Evolutionary conservation across 2,329 filamentous ascomycete species (phyloP), one percentile per base, ranked within the genome.

Genomic region (Colletotrichum somersetense): DNA sequence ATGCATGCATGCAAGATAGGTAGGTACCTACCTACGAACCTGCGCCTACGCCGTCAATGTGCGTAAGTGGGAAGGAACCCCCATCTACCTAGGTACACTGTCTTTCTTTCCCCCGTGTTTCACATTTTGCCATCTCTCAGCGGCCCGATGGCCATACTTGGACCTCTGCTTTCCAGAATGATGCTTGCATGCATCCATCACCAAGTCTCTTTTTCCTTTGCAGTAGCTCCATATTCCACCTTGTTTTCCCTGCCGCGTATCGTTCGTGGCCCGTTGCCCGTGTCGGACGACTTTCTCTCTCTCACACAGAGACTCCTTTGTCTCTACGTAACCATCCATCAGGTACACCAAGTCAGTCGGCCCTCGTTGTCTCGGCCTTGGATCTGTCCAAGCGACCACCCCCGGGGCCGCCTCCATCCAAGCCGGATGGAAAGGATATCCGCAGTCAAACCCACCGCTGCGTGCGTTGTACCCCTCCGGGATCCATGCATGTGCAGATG

Each of bases 381-480:
- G 55, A 69, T 69, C 66, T 48, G 59, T 61, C 48, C 70, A 72
- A 64, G 59, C 55, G 66, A 50, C 59, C 46, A 48, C 46, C 20
- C 66, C 66, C 33, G 44, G 50, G 57, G 42, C 50, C 53, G 62
- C 35, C 48, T 42, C 35, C 46, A 55, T 20, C 58, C 64, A 71
- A 71, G 64, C 68, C 64, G 64, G 57, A 38, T 65, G 4, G 30
- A 30, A 30, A 30, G 55, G 68, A 38, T 66, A 46, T 48, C 35
- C 58, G 64, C 68, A 70, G 40, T 33, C 30, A 63, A 64, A 11
- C 56, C 67, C 67, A 70, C 57, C 62, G 62, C 55, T 69, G 69
- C 53, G 58, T 69, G 69, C 53, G 58, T 69, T 72, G 69, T 72
- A 72, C 58, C 53, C 55, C 18, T 26, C 52, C 30, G 33, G 18